Conservation (phyloP, 441 rosid species). For the Arabidopsis hybrid region DNA sequence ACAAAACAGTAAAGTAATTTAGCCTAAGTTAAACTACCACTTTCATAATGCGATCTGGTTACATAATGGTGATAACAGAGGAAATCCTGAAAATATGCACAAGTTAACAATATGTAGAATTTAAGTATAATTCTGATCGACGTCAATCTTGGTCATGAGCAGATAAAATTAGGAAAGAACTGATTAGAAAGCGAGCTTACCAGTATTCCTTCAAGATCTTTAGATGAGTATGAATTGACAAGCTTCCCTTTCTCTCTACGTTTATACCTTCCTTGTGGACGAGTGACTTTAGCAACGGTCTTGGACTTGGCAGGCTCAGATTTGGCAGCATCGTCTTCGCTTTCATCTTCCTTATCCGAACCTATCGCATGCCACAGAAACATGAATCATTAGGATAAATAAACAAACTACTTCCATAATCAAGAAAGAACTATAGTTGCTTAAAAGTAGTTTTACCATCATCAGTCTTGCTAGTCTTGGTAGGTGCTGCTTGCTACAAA, state of each 20-base stretch:
- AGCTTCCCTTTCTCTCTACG: slow-evolving; percentile 92
- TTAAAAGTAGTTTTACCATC: slow-evolving; percentile 55
- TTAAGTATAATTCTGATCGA: background rate
- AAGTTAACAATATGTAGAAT: background rate
- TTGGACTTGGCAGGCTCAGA: slow-evolving; percentile 48
- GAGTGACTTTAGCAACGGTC: slow-evolving; percentile 64
- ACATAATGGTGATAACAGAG: background rate
- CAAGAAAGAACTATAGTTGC: background rate
- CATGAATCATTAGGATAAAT: slow-evolving; percentile 14
- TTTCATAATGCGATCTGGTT: background rate
- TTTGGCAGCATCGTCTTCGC: slow-evolving; percentile 46
- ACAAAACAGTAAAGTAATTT: slow-evolving; percentile 10
- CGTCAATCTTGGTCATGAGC: background rate
- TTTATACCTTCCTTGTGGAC: slow-evolving; percentile 93
- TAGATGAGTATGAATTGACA: slow-evolving; percentile 79
- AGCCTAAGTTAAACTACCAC: background rate
- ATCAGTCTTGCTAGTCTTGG: slow-evolving; percentile 36
- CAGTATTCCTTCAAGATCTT: slow-evolving; percentile 94
- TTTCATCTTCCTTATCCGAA: slow-evolving; percentile 53
- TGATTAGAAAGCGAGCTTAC: slow-evolving; percentile 51
- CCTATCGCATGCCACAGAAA: slow-evolving; percentile 41
- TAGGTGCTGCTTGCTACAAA: slow-evolving; percentile 71
- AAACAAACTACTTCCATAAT: background rate
- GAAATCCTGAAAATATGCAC: background rate
- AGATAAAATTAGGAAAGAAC: background rate